Base-by-base conservation (phyloP, 495 filamentous ascomycete species). In the Tuber brumale region DNA sequence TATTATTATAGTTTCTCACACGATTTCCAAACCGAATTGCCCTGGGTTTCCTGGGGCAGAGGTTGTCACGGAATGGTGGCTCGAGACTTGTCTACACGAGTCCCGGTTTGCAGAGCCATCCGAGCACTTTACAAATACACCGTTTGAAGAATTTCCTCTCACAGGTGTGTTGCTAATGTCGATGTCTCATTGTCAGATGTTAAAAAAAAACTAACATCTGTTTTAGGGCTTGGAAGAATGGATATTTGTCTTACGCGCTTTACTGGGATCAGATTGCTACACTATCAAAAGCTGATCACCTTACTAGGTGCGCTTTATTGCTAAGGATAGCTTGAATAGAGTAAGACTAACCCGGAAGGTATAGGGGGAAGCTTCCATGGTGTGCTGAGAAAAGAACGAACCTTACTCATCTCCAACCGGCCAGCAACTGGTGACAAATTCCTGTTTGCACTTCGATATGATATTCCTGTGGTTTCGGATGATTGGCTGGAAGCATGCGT, bases 401-500 rank as follows among this genome's bases (percentile, higher is more conserved):
- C 75, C 37, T 66, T 83, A 27, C 74, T 83, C 35, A 76, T 83
- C 69, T 80, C 76, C 39, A 76, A 77, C 61, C 48, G 75, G 48
- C 79, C 77, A 2, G 69, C 74, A 86, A 90, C 89, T 71, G 86
- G 88, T 57, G 91, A 95, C 76, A 99, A 99, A 81, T 85, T 95
- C 21, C 87, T 90, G 19, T 89, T 92, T 84, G 92, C 94, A 1
- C 76, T 87, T 39, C 86, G 88, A 76, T 92, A 93, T 86, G 87
- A 88, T 19, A 90, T 97, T 12, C 92, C 94, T 39, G 89, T 93
- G 2, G 92, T 98, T 31, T 89, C 87, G 9, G 87, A 88, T 7
- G 89, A 90, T 21, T 99, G 95, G 95, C 85, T 99, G 4, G 94
- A 91, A 89, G 88, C 90, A 71, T 95, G 91, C 79, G 89, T 97